Conservation (phyloP, 2,329 filamentous ascomycete species). For the Talaromyces rugulosus region DNA sequence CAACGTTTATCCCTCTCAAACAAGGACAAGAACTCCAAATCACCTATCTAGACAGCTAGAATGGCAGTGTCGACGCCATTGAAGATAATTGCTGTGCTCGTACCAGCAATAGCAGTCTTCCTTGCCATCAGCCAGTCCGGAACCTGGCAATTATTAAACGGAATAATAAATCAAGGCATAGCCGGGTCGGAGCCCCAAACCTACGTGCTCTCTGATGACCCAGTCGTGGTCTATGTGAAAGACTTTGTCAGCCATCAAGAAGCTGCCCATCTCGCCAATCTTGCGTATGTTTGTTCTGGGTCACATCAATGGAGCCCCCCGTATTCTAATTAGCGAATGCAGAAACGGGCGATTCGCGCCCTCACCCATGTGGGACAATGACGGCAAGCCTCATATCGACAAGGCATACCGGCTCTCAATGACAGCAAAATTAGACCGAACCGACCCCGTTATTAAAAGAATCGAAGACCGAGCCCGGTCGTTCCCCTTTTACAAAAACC, state of each 20-base stretch:
- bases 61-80: background rate
- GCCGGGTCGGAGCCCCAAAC: background rate
- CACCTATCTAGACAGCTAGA: background rate
- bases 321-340: constrained; percentile 7
- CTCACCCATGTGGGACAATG: constrained; percentile 24
- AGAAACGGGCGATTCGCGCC: constrained; percentile 44
- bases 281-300: constrained; percentile 40
- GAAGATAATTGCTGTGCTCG: background rate
- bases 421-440: constrained; percentile 10
- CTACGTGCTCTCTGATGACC: constrained; percentile 37
- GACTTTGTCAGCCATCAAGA: constrained; percentile 47
- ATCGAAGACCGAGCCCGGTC: constrained; percentile 45
- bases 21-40: background rate
- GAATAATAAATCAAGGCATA: background rate
- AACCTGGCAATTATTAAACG: background rate
- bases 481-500: constrained; percentile 35
- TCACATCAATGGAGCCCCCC: too few relatives aligned
- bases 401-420: constrained; percentile 29
- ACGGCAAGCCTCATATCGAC: constrained; percentile 11
- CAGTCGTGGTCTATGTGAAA: constrained; percentile 53
- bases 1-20: background rate
- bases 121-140: background rate
- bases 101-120: background rate
- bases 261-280: constrained; percentile 46
- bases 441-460: constrained; percentile 42